These are phyloP conservation scores for Alternaria solani DNA, from an alignment of 2,329 filamentous ascomycete species.

Conservation along the genomic window DNA sequence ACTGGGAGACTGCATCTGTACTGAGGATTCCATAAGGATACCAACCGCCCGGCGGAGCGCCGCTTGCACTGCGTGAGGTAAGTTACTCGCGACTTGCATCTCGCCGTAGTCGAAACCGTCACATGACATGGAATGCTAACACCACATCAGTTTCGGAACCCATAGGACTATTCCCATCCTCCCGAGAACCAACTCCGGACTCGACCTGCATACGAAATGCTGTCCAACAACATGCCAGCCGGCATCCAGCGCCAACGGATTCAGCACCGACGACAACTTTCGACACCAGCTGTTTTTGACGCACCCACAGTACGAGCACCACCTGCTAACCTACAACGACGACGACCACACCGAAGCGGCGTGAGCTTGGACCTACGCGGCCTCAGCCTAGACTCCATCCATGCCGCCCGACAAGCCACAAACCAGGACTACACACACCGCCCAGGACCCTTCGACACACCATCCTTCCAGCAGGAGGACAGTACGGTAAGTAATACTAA, in stretches of 20 bases:
- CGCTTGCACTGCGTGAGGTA: slow-evolving; percentile 88
- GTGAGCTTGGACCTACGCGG: slow-evolving; percentile 78
- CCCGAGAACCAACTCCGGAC: slow-evolving; percentile 65
- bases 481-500: slow-evolving; percentile 65
- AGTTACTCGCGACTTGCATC: slow-evolving; percentile 28
- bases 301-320: slow-evolving; percentile 73
- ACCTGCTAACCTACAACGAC: slow-evolving; percentile 65
- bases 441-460: slow-evolving; percentile 37
- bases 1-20: slow-evolving; percentile 52
- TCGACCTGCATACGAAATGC: slow-evolving; percentile 77
- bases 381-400: slow-evolving; percentile 61
- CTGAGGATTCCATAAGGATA: slow-evolving; percentile 56
- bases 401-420: slow-evolving; percentile 39
- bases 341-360: slow-evolving; percentile 74
- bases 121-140: slow-evolving; percentile 31
- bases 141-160: slow-evolving; percentile 49
- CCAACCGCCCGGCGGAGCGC: slow-evolving; percentile 74
- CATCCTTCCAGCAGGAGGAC: slow-evolving; percentile 58
- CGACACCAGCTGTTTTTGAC: slow-evolving; percentile 81
- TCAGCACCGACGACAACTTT: slow-evolving; percentile 86
- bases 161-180: slow-evolving; percentile 46
- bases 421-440: slow-evolving; percentile 53
- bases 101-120: not conserved
- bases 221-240: slow-evolving; percentile 74
- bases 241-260: slow-evolving; percentile 77